Conservation (phyloP, 208 protist species). For the Trypanosoma cruzi region DNA sequence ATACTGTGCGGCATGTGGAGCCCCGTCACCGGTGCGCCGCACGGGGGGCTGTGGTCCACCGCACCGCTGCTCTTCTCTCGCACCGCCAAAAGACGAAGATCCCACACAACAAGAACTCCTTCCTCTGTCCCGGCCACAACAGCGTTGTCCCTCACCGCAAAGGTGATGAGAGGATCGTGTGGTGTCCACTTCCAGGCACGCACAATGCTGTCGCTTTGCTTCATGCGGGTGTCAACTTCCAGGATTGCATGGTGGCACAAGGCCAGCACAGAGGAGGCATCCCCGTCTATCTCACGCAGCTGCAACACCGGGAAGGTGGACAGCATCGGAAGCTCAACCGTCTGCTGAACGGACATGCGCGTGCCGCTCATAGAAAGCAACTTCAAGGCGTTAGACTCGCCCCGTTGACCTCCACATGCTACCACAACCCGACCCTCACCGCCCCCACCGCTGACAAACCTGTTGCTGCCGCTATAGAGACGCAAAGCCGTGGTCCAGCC, state of each 20-base stretch:
- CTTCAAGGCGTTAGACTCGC: constrained; percentile 28
- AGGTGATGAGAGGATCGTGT: constrained; percentile 52
- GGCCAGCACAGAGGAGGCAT: constrained; percentile 32
- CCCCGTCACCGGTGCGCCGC: constrained; percentile 42
- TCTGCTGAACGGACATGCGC: constrained; percentile 37
- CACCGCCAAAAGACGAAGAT: constrained; percentile 36
- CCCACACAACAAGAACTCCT: constrained; percentile 65
- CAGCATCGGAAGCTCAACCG: constrained; percentile 41
- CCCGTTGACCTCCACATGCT: constrained; percentile 27
- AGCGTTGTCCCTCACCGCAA: constrained; percentile 48
- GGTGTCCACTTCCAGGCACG: constrained; percentile 65
- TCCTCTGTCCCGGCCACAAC: constrained; percentile 63
- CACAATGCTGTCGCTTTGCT: constrained; percentile 12
- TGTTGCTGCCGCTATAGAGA: constrained; percentile 9
- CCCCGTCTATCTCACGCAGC: constrained; percentile 44
- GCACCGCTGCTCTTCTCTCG: constrained; percentile 14
- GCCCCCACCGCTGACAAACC: neutral
- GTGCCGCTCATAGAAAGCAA: constrained; percentile 40
- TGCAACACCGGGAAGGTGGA: constrained; percentile 42
- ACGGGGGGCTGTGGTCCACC: constrained; percentile 34
- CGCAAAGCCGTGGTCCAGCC: constrained; percentile 19
- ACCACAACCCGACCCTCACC: constrained; percentile 27
- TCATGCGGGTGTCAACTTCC: constrained; percentile 36
- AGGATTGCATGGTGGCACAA: constrained; percentile 50
- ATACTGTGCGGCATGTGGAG: constrained; percentile 62